Base-by-base conservation (phyloP, 192 early-diverging fungal species). In the Rhizophlyctis rosea region DNA sequence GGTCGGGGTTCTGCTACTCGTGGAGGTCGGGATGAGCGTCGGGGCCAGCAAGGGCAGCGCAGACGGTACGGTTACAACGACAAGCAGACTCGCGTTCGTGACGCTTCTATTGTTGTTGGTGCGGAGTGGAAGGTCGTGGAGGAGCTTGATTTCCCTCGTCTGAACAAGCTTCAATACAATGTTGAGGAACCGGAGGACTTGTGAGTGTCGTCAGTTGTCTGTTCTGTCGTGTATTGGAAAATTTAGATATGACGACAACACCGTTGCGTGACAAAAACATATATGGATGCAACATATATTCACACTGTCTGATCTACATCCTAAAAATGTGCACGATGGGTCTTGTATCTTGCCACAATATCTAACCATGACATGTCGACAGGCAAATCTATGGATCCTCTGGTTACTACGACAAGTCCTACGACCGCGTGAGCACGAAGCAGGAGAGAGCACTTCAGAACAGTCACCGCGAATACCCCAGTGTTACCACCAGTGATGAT, bases 111-210 rank as follows among this genome's bases (percentile, higher is more conserved):
- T 57, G 88, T 84, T 67, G 88, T 96, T 62, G 87, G 87, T 0
- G 78, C 82, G 49, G 91, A 95, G 51, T 99, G 96, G 96, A 86
- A 80, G 65, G 81, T 96, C 28, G 78, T 93, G 61, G 94, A 96
- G 68, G 96, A 98, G 72, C 89, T 95, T 61, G 94, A 98, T 70
- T 96, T 99, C 65, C 83, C 70, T 54, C 86, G 94, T 24, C 76
- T 99, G 76, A 76, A 76, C 59, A 90, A 91, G 67, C 83, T 95
- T 47, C 88, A 82, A 72, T 95, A 87, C 62, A 82, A 83, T 49
- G 84, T 88, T 24, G 82, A 85, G 13, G 84, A 87, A n/a, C 80
- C 87, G n/a, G 79, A 82, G 36, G 93, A 93, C 66, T 67, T 93
- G 82, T 92, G 85, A 49, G 84, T 83, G 27, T 16, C 48, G 29